Conservation (phyloP, 345 rosid genomes). For the Theobroma cacao region DNA sequence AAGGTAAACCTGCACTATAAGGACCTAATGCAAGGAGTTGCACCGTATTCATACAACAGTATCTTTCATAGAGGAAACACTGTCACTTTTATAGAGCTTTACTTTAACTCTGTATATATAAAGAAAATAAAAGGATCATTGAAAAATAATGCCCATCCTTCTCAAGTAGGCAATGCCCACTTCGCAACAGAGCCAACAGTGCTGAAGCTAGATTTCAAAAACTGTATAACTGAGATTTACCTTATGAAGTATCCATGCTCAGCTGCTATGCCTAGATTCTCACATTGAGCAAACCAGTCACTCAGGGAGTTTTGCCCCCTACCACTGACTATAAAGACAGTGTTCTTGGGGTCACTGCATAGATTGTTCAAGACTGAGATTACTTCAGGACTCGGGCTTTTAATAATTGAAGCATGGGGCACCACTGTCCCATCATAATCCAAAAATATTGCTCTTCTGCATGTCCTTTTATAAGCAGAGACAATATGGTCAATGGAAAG, state of each 20-base stretch:
- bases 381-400: constrained; percentile 29
- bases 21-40: not conserved
- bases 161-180: not conserved
- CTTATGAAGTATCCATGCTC: constrained; percentile 44
- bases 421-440: constrained; percentile 44
- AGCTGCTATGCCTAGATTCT: constrained; percentile 40
- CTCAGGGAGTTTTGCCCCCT: constrained; percentile 31
- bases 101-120: not conserved
- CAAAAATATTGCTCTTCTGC: constrained; percentile 35
- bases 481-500: constrained; percentile 25
- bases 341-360: constrained; percentile 31
- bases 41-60: not conserved
- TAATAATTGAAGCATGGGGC: constrained; percentile 28
- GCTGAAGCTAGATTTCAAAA: not conserved
- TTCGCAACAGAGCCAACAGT: not conserved
- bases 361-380: constrained; percentile 29
- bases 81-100: not conserved
- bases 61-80: not conserved
- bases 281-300: constrained; percentile 37
- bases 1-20: not conserved
- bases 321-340: constrained; percentile 41
- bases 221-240: not conserved
- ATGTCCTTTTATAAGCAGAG: constrained; percentile 27
- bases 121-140: not conserved
- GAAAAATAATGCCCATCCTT: not conserved